Evolutionary conservation across 1,284 basidiomycete genomes (phyloP), one percentile per base, ranked within the genome.

Genomic region (Puccinia hordei): DNA sequence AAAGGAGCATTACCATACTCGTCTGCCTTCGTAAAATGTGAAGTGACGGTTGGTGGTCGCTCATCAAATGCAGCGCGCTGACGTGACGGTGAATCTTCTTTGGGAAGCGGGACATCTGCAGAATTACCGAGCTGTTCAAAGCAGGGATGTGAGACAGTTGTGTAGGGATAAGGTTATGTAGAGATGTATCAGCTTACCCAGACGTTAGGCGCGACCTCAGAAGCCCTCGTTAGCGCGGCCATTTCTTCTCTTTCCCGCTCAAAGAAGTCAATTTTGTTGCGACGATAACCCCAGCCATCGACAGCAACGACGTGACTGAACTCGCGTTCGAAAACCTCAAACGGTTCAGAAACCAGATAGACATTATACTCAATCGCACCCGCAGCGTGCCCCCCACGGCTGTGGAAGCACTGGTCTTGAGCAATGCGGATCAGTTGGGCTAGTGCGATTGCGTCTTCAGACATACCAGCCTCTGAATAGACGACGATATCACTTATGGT

Each of bases 401-500:
- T 87, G 0, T 90, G 91, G 57, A 91, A 87, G 87, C 86, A 55
- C 88, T 84, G 83, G 59, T 86, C 84, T 82, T 87, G 86, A 6
- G 86, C 86, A 66, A 84, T 80, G 8, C 85, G 85, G 44, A 87
- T 85, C 51, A 74, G 2, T 49, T 63, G 35, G 15, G 74, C 44
- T 17, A 82, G 74, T 44, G 76, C 81, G 41, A 81, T 79, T 2
- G 92, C 90, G 19, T 89, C 88, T 19, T 88, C 84, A 17, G 89
- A 84, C 63, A 88, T 87, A 51, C 89, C 85, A 84, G 88, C 88
- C n/a, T 91, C 90, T 4, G 91, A 92, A 86, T 95, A 96, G 68
- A 96, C 87, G 81, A 95, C 90, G 82, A 97, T 90, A 85, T 97
- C 94, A 69, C 92, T 94, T 55, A 97, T 88, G 1, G 92, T 92